Base-by-base conservation (phyloP, 2,329 filamentous ascomycete species). In the Bipolaris oryzae region DNA sequence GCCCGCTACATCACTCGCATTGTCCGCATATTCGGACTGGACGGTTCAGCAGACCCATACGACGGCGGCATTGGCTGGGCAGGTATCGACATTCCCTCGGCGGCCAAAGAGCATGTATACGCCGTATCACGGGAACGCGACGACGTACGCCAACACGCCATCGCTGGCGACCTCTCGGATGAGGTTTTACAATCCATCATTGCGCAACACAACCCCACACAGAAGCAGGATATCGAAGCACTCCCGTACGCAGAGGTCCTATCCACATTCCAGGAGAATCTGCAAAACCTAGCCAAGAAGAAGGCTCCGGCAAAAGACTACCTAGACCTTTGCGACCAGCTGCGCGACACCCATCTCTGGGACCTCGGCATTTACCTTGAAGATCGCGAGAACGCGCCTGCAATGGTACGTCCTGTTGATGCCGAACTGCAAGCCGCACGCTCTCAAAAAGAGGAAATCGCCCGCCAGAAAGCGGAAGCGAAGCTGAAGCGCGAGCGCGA, bases 281-380 rank as follows among this genome's bases (percentile, higher is more conserved):
- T 92, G 0, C 82, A 86, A 3, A 79, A 80, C 6, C 74, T 90
- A 1, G 74, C 77, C 7, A 71, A 71, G 25, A 73, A 77, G 51
- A 76, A 79, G 47, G 78, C 80, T 1, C 81, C 86, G 1, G 86
- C 89, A 57, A 91, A 92, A 71, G 84, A 89, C 3, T 87, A 95
- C 35, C 85, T 97, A 1, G 77, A 81, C 0, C 84, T 96, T 44
- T 95, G 89, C 63, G 94, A 75, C 46, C 63, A 67, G 16, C 85
- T 97, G 41, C 89, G 93, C 50, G 91, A 97, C 73, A 82, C 86
- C 9, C 87, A 93, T 54, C 85, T 97, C 10, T 93, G 90, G 68
- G 87, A 93, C 55, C 80, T 96, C 0, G 91, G 89, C 35, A 89
- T 97, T 55, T 96, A 96, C 70, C 86, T 97, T 1, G 93, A 97